Conservation (phyloP, 2,329 filamentous ascomycete species). For the Chaetomium globosum region DNA sequence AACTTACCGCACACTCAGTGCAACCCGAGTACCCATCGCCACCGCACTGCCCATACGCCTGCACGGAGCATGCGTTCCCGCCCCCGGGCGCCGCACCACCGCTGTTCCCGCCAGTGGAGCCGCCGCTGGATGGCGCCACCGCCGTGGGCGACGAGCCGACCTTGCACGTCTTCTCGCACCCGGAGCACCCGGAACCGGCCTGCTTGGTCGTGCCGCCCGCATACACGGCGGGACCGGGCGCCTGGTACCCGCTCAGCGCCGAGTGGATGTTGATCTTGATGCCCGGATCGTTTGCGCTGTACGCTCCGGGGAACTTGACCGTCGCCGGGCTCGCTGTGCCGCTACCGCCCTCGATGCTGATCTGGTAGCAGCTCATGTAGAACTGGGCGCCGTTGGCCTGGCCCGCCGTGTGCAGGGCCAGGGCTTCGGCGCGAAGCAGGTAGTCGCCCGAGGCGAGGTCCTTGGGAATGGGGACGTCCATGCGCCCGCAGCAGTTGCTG, state of each 20-base stretch:
- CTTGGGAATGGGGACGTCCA: conserved; percentile 44
- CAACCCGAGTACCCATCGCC: conserved; percentile 37
- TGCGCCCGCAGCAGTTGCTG: conserved; percentile 46
- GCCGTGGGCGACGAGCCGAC: conserved; percentile 43
- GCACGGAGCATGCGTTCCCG: conserved; percentile 29
- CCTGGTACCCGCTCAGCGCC: conserved; percentile 45
- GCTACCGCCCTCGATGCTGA: conserved; percentile 39
- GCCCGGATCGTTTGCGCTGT: conserved; percentile 49
- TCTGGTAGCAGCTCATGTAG: conserved; percentile 47
- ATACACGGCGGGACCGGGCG: conserved; percentile 50
- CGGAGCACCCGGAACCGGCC: conserved; percentile 46
- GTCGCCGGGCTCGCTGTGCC: conserved; percentile 39
- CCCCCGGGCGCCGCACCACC: conserved; percentile 17
- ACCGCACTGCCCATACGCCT: conserved; percentile 37
- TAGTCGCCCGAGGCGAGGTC: conserved; percentile 45
- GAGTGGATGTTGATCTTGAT: conserved; percentile 53
- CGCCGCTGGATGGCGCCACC: conserved; percentile 34
- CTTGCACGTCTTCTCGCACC: conserved; percentile 48
- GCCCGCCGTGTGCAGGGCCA: conserved; percentile 52
- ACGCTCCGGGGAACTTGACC: conserved; percentile 49
- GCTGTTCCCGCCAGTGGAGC: conserved; percentile 35
- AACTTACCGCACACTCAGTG: conserved; percentile 36
- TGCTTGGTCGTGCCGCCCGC: conserved; percentile 45
- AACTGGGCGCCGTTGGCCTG: conserved; percentile 42
- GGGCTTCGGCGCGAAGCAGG: conserved; percentile 53